These are phyloP conservation scores for Backusella macrospora DNA, from an alignment of 192 early-diverging fungal species.

Conservation along the genomic window DNA sequence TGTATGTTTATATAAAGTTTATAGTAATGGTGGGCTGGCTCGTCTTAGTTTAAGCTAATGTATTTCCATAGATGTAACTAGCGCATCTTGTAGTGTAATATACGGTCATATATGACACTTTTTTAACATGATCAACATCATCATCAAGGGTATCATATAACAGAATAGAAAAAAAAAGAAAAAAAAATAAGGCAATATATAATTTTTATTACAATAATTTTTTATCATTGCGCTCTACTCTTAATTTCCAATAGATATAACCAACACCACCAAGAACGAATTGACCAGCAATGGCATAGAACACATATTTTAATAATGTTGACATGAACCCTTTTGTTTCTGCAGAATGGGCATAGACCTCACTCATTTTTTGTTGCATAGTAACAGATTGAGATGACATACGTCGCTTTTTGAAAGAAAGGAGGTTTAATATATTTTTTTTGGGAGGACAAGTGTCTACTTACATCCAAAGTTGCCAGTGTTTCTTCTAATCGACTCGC, in stretches of 20 bases:
- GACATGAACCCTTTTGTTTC: slow-evolving; percentile 32
- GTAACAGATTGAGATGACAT: slow-evolving; percentile 19
- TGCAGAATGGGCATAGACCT: slow-evolving; percentile 20
- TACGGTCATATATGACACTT: no score
- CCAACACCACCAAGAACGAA: slow-evolving; percentile 10
- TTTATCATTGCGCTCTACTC: slow-evolving; percentile 39
- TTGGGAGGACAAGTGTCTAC: background rate
- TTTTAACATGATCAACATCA: no score
- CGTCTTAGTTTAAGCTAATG: no score
- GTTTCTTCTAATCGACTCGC: slow-evolving; percentile 16
- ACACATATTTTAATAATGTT: slow-evolving; percentile 21
- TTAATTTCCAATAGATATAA: slow-evolving; percentile 39
- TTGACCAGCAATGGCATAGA: slow-evolving; percentile 33
- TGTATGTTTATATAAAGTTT: no score
- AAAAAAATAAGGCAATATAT: background rate
- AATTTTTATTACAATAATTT: slow-evolving; percentile 31
- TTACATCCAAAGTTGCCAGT: slow-evolving; percentile 27
- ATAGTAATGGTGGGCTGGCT: no score
- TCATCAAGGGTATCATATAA: no score
- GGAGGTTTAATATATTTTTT: background rate
- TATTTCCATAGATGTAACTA: no score
- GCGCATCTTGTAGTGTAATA: background rate
- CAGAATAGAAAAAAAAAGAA: no score
- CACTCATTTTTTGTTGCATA: slow-evolving; percentile 23
- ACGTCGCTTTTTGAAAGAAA: background rate